phyloP scores from a whole-genome alignment of 129 eudicot genomes.

The Mikania micrantha region DNA sequence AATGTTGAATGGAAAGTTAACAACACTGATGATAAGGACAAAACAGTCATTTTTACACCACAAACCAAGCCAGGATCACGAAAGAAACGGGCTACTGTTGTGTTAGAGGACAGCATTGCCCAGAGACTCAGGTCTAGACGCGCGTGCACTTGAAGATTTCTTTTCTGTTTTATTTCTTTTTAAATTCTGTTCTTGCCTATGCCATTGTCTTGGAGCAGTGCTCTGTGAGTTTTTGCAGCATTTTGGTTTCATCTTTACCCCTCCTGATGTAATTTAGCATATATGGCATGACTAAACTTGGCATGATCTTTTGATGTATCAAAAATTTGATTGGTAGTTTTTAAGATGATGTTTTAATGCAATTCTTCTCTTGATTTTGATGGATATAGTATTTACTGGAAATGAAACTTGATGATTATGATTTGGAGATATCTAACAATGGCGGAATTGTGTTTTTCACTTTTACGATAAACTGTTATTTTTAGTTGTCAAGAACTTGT shows the following conservation, averaged over 20 bases:
- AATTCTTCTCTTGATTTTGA: too few relatives aligned
- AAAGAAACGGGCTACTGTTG: slow-evolving; percentile 17
- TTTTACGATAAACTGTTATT: too few relatives aligned
- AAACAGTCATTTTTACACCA: slow-evolving; percentile 4
- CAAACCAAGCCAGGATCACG: slow-evolving; percentile 25
- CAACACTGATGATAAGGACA: slow-evolving; percentile 7
- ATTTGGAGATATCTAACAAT: too few relatives aligned
- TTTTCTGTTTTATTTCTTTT: neutral
- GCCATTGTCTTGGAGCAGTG: neutral
- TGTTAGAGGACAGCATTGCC: slow-evolving; percentile 42
- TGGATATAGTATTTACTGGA: too few relatives aligned
- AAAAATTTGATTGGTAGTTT: neutral
- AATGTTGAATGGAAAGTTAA: slow-evolving; percentile 18
- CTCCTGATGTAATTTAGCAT: slow-evolving; percentile 1
- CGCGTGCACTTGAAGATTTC: slow-evolving; percentile 10
- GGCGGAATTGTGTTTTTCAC: too few relatives aligned
- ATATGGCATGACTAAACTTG: neutral
- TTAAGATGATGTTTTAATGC: neutral
- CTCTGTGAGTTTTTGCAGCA: neutral
- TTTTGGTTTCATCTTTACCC: slow-evolving; percentile 7
- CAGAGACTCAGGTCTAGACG: slow-evolving; percentile 39
- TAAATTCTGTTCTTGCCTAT: neutral
- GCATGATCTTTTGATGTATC: neutral
- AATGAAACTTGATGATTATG: too few relatives aligned
- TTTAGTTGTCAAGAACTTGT: too few relatives aligned